Evolutionary conservation across 768 basidiomycete species (phyloP).

Genomic region (Russula dissimulans): DNA sequence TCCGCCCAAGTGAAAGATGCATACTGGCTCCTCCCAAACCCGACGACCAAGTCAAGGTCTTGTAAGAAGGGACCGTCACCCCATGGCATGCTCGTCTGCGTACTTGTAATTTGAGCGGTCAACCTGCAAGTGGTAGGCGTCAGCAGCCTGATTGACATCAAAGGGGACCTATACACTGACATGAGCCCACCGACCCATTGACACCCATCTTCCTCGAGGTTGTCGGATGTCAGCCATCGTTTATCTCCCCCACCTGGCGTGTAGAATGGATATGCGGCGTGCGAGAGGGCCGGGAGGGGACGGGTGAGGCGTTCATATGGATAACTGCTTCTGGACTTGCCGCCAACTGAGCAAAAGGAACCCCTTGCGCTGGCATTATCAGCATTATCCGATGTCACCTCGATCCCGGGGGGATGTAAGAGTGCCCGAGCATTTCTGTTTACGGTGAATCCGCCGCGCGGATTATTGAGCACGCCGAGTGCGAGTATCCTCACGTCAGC

Average conservation of each 20-base stretch:
- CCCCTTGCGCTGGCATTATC: neutral
- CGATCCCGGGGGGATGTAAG: conserved; percentile 61
- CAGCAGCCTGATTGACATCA: neutral
- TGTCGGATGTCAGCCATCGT: conserved; percentile 47
- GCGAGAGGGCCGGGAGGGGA: conserved; percentile 47
- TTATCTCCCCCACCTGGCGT: conserved; percentile 62
- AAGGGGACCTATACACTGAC: conserved; percentile 29
- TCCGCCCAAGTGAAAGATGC: conserved; percentile 65
- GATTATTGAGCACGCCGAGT: conserved; percentile 54
- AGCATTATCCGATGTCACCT: conserved; percentile 20
- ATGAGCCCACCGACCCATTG: conserved; percentile 70
- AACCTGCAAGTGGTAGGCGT: conserved; percentile 34
- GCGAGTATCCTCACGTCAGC: conserved; percentile 65
- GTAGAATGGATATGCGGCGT: conserved; percentile 62
- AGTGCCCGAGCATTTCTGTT: conserved; percentile 64
- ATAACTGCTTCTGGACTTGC: neutral
- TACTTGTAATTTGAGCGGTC: conserved; percentile 47
- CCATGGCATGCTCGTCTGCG: conserved; percentile 32
- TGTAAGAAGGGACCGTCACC: conserved; percentile 32
- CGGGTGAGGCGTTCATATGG: conserved; percentile 36
- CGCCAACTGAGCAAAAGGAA: neutral
- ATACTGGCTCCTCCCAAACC: conserved; percentile 47
- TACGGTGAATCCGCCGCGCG: conserved; percentile 44
- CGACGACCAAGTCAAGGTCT: conserved; percentile 41
- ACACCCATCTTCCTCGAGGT: conserved; percentile 47